Evolutionary conservation across 1,139 yeast genomes (phyloP), one percentile per base, ranked within the genome.

Genomic region (Kluyveromyces sp.): DNA sequence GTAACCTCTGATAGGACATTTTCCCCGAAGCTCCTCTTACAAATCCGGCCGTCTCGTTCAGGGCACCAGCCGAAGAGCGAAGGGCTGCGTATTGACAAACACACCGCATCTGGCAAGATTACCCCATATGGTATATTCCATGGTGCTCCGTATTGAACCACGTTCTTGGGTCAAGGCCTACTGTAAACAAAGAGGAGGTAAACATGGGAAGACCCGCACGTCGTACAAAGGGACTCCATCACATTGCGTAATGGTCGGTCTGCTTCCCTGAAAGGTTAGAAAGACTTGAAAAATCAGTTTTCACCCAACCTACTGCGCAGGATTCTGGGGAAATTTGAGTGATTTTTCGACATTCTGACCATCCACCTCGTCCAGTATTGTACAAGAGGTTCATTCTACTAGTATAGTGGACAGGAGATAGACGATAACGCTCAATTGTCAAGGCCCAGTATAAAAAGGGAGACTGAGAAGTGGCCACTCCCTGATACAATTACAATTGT

Each of bases 91-190:
- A 13, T 33, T 33, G 25, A 18, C 26, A 4, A 18, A 33, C 20
- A 18, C 15, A 26, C 39, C 39, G 18, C 12, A 35, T 35, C 2
- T 19, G 39, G 39, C 39, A 35, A 35, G 6, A 35, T 35, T 35
- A 29, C 39, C 39, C n/a, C 11, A 35, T 35, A n/a, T 3, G 31
- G 39, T 26, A 25, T 19, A 35, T 20, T 12, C 15, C 30, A 19
- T 25, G 31, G 30, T 29, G 25, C 17, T n/a, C 33, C 17, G 15
- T n/a, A n/a, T 30, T 7, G 12, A n/a, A 13, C 33, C 17, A 13
- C 33, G 33, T n/a, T 30, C 17, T 30, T 11, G 8, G 19, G 9
- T 8, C 36, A 13, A 7, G 17, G 17, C 36, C 2, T 6, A 33
- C 7, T 19, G 36, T 33, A 33, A 30, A 30, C 16, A 30, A 8